Evolutionary conservation across 805 yeast genomes (phyloP).

Genomic region (Candida endomychidarum): DNA sequence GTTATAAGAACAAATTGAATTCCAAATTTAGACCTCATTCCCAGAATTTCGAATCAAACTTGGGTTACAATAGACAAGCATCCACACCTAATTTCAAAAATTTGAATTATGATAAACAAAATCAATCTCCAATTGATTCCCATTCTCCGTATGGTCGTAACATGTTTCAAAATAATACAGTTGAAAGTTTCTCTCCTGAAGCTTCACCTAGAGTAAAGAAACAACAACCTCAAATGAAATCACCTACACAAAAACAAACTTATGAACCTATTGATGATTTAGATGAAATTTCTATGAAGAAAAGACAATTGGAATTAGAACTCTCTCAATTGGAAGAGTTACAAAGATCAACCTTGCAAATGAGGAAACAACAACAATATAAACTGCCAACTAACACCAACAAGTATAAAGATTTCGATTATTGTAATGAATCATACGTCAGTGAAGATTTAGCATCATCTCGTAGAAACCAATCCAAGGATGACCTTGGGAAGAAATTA

Average conservation of each 20-base stretch:
- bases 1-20: constrained; percentile 4
- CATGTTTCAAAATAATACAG: constrained; percentile 22
- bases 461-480: constrained; percentile 31
- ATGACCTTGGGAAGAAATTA: constrained; percentile 35
- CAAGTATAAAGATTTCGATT: constrained; percentile 12
- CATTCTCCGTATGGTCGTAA: constrained; percentile 12
- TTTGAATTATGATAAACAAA: constrained; percentile 7
- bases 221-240: background rate
- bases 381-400: constrained; percentile 11
- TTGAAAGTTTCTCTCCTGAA: constrained; percentile 29
- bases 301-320: constrained; percentile 41
- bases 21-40: constrained; percentile 20
- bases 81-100: constrained; percentile 16
- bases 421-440: constrained; percentile 29
- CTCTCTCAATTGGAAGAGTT: constrained; percentile 26
- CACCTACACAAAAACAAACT: background rate
- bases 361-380: constrained; percentile 9
- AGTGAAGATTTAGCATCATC: constrained; percentile 39
- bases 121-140: background rate
- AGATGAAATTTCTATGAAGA: constrained; percentile 33
- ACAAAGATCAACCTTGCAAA: constrained; percentile 14
- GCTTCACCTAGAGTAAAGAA: constrained; percentile 13
- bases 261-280: constrained; percentile 18
- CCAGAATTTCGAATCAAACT: constrained; percentile 12
- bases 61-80: constrained; percentile 12